Percentiles rank a stretch among this genome's conserved stretches.
These are phyloP conservation scores for Ilyonectria robusta DNA, from an alignment of 2,329 filamentous ascomycete genomes.

Conservation along the genomic window DNA sequence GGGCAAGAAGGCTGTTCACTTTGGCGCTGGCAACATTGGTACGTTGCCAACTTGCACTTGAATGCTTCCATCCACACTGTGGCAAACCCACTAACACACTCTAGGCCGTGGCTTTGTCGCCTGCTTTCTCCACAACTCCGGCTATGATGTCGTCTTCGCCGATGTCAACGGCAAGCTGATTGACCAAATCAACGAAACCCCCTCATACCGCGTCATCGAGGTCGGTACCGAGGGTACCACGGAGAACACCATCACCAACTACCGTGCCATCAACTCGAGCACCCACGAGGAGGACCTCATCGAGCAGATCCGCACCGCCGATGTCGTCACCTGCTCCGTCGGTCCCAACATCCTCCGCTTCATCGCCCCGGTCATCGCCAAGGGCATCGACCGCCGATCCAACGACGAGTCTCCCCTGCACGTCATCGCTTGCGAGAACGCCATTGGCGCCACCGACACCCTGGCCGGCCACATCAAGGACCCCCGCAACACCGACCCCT, in stretches of 20 bases:
- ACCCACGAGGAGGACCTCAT: slow-evolving; percentile 85
- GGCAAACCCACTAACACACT: slow-evolving; percentile 26
- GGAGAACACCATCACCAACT: slow-evolving; percentile 90
- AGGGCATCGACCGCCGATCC: slow-evolving; percentile 88
- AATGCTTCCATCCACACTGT: background rate
- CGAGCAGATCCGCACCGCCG: slow-evolving; percentile 87
- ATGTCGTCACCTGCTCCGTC: slow-evolving; percentile 96
- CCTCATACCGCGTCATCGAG: slow-evolving; percentile 92
- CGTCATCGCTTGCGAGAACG: slow-evolving; percentile 98
- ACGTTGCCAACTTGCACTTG: slow-evolving; percentile 43
- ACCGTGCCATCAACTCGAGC: slow-evolving; percentile 96
- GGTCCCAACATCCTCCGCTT: slow-evolving; percentile 97
- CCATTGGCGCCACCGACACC: slow-evolving; percentile 92
- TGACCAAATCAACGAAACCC: slow-evolving; percentile 79
- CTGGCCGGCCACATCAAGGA: slow-evolving; percentile 86
- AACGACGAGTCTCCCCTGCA: slow-evolving; percentile 77
- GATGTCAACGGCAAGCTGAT: slow-evolving; percentile 92
- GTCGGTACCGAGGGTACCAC: slow-evolving; percentile 87
- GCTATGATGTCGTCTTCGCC: slow-evolving; percentile 95
- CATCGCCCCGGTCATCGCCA: slow-evolving; percentile 95
- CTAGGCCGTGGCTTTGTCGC: slow-evolving; percentile 84
- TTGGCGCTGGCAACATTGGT: slow-evolving; percentile 89
- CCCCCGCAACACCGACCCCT: slow-evolving; percentile 77
- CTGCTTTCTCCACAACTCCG: slow-evolving; percentile 93
- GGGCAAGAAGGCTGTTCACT: slow-evolving; percentile 83